Conservation (phyloP, 2,329 filamentous ascomycete species). For the Trichothecium roseum region DNA sequence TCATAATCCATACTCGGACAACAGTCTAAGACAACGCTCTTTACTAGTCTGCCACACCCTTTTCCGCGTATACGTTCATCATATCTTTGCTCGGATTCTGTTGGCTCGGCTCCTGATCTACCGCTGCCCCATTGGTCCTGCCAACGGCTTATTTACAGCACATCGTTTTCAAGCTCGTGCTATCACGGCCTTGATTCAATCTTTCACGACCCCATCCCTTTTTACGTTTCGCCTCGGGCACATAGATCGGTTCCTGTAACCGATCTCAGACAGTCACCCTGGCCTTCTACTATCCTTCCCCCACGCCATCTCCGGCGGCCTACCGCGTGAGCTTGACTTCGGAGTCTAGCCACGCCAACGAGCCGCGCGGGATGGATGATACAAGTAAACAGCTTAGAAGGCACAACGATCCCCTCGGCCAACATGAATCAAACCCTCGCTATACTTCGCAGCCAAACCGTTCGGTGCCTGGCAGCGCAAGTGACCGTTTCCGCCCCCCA, state of each 20-base stretch:
- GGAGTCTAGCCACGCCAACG: constrained; percentile 40
- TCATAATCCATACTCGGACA: too few species aligned
- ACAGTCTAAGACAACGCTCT: too few species aligned
- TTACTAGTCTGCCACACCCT: too few species aligned
- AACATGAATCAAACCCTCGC: constrained; percentile 46
- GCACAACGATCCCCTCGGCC: constrained; percentile 62
- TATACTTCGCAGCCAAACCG: constrained; percentile 38
- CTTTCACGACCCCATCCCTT: too few species aligned
- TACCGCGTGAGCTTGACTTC: constrained; percentile 47
- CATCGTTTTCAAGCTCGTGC: too few species aligned
- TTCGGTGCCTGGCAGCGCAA: constrained; percentile 18
- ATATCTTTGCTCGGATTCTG: too few species aligned
- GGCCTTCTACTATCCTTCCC: constrained; percentile 50
- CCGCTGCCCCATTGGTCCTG: too few species aligned
- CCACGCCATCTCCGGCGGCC: constrained; percentile 55
- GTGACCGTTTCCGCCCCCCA: constrained; percentile 36
- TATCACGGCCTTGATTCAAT: too few species aligned
- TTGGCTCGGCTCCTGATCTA: too few species aligned
- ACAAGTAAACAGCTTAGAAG: constrained; percentile 56
- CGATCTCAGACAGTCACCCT: constrained; percentile 39
- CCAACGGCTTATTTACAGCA: too few species aligned
- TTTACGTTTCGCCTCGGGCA: too few species aligned
- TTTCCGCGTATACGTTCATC: too few species aligned
- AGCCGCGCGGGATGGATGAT: constrained; percentile 65
- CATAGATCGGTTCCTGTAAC: constrained; percentile 13